Evolutionary conservation across 2,329 filamentous ascomycete genomes (phyloP).

Genomic region (Dactylellina sp.): DNA sequence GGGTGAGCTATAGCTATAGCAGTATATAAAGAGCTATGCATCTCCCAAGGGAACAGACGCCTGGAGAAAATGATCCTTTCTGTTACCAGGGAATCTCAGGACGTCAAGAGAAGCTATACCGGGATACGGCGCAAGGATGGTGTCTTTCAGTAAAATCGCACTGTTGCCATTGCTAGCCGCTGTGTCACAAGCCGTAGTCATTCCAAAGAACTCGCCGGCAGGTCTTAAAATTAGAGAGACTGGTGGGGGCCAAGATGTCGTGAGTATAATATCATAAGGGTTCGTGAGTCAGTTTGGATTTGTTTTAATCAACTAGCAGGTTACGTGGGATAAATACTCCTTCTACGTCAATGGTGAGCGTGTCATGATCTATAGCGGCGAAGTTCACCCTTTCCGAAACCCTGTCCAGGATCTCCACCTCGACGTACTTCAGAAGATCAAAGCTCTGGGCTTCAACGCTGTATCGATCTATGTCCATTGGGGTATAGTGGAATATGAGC

Average conservation of each 20-base stretch:
- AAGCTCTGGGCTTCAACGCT: slow-evolving; percentile 80
- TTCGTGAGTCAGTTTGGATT: slow-evolving; percentile 1
- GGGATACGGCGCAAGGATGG: slow-evolving; percentile 32
- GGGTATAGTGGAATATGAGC: slow-evolving; percentile 80
- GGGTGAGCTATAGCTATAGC: not conserved
- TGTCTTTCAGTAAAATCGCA: slow-evolving; percentile 47
- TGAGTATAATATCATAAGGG: slow-evolving; percentile 12
- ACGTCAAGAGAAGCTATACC: slow-evolving; percentile 17
- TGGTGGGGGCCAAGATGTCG: slow-evolving; percentile 25
- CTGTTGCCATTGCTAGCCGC: slow-evolving; percentile 40
- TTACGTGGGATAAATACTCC: slow-evolving; percentile 79
- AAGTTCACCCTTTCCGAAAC: slow-evolving; percentile 75
- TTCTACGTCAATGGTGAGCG: slow-evolving; percentile 77
- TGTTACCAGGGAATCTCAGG: slow-evolving; percentile 10
- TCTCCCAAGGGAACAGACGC: slow-evolving; percentile 1
- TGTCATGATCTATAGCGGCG: slow-evolving; percentile 77
- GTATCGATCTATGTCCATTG: slow-evolving; percentile 85
- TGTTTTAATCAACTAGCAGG: slow-evolving; percentile 60
- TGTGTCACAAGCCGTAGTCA: slow-evolving; percentile 37
- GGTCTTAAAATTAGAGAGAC: slow-evolving; percentile 43
- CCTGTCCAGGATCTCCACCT: slow-evolving; percentile 73
- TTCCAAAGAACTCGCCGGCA: slow-evolving; percentile 38
- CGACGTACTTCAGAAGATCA: slow-evolving; percentile 85
- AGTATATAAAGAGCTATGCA: slow-evolving; percentile 25
- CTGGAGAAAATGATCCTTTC: not conserved